These are phyloP conservation scores for Eucalyptus cladocalyx DNA, from an alignment of 345 rosid genomes.

Conservation along the genomic window DNA sequence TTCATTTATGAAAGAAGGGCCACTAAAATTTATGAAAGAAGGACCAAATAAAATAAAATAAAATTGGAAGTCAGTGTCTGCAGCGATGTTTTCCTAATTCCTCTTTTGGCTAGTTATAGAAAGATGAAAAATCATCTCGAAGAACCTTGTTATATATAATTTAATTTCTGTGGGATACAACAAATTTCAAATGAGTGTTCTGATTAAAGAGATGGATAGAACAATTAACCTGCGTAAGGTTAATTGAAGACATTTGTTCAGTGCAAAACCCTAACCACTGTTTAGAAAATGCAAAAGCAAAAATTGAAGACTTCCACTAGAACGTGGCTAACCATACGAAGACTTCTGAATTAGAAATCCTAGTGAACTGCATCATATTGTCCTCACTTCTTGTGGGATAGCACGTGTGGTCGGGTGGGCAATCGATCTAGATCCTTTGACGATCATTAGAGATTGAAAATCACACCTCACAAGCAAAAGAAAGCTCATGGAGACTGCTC, in stretches of 20 bases:
- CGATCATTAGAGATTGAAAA: not conserved
- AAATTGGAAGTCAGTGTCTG: not conserved
- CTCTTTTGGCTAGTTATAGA: not conserved
- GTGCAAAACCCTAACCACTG: not conserved
- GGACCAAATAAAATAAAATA: too few relatives aligned
- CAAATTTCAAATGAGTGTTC: not conserved
- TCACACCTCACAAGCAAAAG: not conserved
- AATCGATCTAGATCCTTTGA: not conserved
- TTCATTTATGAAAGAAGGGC: not conserved
- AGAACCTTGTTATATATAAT: not conserved
- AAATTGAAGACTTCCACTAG: not conserved
- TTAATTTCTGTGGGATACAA: not conserved
- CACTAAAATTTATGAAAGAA: not conserved
- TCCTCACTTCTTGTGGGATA: not conserved
- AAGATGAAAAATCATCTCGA: not conserved
- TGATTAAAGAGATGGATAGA: not conserved
- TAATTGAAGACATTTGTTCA: not conserved
- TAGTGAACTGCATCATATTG: not conserved
- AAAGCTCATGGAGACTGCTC: not conserved
- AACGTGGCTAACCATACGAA: too few relatives aligned
- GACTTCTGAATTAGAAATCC: not conserved
- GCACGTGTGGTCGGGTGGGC: not conserved
- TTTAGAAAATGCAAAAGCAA: not conserved
- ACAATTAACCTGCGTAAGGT: not conserved
- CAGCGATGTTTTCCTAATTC: not conserved